Base-by-base conservation (phyloP, 129 eudicot species). In the Helichrysum umbraculigerum region DNA sequence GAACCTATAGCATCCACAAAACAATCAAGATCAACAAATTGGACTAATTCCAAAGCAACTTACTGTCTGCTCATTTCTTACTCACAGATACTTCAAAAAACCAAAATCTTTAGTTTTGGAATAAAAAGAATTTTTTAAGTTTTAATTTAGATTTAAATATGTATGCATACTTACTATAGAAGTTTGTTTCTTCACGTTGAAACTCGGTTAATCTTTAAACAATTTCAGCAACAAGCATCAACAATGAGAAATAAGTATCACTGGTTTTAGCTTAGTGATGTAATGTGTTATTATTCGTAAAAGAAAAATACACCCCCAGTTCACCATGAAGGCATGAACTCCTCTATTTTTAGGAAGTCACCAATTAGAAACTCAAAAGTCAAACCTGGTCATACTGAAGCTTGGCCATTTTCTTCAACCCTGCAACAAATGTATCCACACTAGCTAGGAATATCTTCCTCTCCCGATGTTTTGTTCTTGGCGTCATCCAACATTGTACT, bases 361-460 rank as follows among this genome's bases (percentile, higher is more conserved):
- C 5, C 70, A 70, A 70, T 1, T 2, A 25, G 32, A 4, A 69
- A 32, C 1, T 29, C 9, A 78, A 59, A 79, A 54, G 72, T 78
- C 86, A 35, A n/a, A 87, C 98, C 97, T 85, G 87, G 70, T 83
- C 96, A 83, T 78, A 85, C 51, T 90, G 93, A 73, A 84, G 84
- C 83, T 91, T 91, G 6, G 99, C 99, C 97, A 89, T 87, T 84
- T 95, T 93, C 78, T 86, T 91, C 77, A 95, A 82, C 33, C 92
- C 97, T 17, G 97, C 96, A 73, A 95, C 96, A 61, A 95, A 95
- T 11, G 83, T 84, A 77, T 84, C 92, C 30, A 95, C 83, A 79
- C n/a, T n/a, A n/a, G n/a, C 94, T 95, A 11, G 97, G 96, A 64
- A 95, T 87, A 80, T 91, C 97, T 68, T 89, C 99, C 77, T 93